Evolutionary conservation across 345 rosid genomes (phyloP).

Genomic region (Anastatica hierochuntica): DNA sequence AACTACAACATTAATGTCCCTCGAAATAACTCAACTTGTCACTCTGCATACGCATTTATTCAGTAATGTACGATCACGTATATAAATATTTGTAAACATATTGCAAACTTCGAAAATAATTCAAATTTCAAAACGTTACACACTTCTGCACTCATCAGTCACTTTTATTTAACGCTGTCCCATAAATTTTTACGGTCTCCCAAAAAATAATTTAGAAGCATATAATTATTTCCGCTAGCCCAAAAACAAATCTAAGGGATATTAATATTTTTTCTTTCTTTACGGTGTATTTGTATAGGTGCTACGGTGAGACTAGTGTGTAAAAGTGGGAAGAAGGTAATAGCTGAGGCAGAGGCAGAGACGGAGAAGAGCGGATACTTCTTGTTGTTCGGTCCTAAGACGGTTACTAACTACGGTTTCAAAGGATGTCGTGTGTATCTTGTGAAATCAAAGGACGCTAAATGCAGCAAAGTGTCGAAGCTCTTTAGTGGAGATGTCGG

Average conservation of each 20-base stretch:
- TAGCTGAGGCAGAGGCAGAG: slow-evolving; percentile 2
- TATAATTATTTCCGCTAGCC: not conserved
- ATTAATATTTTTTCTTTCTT: not conserved
- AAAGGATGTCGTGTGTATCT: slow-evolving; percentile 61
- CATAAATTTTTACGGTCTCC: too few species aligned
- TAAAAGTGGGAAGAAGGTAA: slow-evolving; percentile 45
- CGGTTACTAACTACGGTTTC: slow-evolving; percentile 62
- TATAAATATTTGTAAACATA: not conserved
- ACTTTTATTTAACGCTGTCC: too few species aligned
- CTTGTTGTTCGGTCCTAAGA: slow-evolving; percentile 50
- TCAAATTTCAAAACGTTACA: slow-evolving; percentile 16
- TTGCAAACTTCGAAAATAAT: slow-evolving; percentile 12
- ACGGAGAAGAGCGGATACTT: slow-evolving; percentile 66
- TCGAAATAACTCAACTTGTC: too few species aligned
- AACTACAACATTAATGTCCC: too few species aligned
- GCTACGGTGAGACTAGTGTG: slow-evolving; percentile 62
- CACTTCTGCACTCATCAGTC: too few species aligned
- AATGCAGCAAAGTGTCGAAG: slow-evolving; percentile 39
- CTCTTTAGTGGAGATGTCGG: slow-evolving; percentile 54
- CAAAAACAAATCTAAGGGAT: not conserved
- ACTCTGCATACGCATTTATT: slow-evolving; percentile 4
- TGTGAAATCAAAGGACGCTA: slow-evolving; percentile 33
- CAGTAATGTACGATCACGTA: not conserved
- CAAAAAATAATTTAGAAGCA: too few species aligned
- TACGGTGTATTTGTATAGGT: slow-evolving; percentile 39